These are phyloP conservation scores for Cercospora zeae-maydis DNA, from an alignment of 2,329 filamentous ascomycete species.

Conservation along the genomic window DNA sequence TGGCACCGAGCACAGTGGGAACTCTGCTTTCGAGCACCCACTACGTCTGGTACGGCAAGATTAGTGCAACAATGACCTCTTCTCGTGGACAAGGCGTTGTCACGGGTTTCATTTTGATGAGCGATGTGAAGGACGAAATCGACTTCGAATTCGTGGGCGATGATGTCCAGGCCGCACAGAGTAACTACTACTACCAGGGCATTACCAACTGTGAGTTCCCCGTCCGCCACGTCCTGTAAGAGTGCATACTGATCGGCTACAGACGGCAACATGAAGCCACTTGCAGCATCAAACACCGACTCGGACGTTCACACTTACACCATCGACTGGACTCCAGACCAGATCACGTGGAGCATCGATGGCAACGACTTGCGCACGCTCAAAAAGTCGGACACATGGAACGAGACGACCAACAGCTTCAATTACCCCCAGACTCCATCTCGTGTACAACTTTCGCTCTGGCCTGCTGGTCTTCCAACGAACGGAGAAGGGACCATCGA, in stretches of 20 bases:
- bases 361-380: conserved; percentile 71
- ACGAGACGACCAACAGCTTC: conserved; percentile 75
- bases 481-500: conserved; percentile 81
- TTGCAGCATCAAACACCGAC: conserved; percentile 67
- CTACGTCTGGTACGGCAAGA: conserved; percentile 97
- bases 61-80: conserved; percentile 80
- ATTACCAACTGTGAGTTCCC: conserved; percentile 76
- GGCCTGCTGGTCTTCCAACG: conserved; percentile 78
- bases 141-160: conserved; percentile 92
- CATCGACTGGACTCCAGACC: conserved; percentile 86
- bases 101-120: conserved; percentile 94
- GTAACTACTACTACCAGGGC: conserved; percentile 97
- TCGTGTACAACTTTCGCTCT: conserved; percentile 89
- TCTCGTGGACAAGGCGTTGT: conserved; percentile 83
- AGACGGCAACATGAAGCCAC: conserved; percentile 75
- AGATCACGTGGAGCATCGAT: conserved; percentile 82
- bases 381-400: conserved; percentile 78
- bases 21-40: conserved; percentile 79
- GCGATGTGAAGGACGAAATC: conserved; percentile 96
- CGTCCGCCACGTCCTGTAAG: neutral
- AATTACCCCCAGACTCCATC: conserved; percentile 87
- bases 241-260: conserved; percentile 22
- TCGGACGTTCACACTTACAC: conserved; percentile 82
- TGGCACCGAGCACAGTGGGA: conserved; percentile 79
- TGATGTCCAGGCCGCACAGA: conserved; percentile 74